These are phyloP conservation scores for Alternaria metachromatica DNA, from an alignment of 2,329 filamentous ascomycete genomes.

Conservation along the genomic window DNA sequence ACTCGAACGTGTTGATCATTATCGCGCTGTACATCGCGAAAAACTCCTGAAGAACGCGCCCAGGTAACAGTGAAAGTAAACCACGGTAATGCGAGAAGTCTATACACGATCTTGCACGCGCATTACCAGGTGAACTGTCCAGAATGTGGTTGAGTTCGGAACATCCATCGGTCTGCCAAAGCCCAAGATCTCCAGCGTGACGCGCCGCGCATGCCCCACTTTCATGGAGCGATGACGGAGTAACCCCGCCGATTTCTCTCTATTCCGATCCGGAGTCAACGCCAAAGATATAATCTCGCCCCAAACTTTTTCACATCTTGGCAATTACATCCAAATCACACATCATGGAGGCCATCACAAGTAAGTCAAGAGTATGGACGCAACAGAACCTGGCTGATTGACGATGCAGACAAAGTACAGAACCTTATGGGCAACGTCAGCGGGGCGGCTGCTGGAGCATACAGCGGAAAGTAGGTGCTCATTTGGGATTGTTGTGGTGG, in stretches of 20 bases:
- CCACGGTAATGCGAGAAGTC: background rate
- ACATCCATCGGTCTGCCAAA: background rate
- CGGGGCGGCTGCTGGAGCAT: constrained; percentile 26
- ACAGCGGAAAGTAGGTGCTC: constrained; percentile 44
- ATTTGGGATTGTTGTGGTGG: background rate
- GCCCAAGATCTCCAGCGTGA: constrained; percentile 2
- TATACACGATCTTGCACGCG: background rate
- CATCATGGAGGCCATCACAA: constrained; percentile 49
- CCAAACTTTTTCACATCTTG: constrained; percentile 16
- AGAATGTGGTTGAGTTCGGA: background rate
- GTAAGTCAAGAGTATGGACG: constrained; percentile 19
- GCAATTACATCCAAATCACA: constrained; percentile 14
- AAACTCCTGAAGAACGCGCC: background rate
- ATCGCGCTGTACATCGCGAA: background rate
- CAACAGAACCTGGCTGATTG: constrained; percentile 23
- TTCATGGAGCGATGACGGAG: constrained; percentile 46
- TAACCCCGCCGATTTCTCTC: constrained; percentile 31
- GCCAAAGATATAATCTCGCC: constrained; percentile 32
- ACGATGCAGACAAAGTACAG: constrained; percentile 41
- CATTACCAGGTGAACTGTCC: background rate
- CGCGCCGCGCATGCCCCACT: constrained; percentile 8
- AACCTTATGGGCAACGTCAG: constrained; percentile 37
- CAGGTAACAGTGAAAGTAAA: background rate
- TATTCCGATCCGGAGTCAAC: constrained; percentile 43
- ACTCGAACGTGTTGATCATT: background rate